Evolutionary conservation across 2,329 filamentous ascomycete genomes (phyloP).

Genomic region (Hyphodiscus sp.): DNA sequence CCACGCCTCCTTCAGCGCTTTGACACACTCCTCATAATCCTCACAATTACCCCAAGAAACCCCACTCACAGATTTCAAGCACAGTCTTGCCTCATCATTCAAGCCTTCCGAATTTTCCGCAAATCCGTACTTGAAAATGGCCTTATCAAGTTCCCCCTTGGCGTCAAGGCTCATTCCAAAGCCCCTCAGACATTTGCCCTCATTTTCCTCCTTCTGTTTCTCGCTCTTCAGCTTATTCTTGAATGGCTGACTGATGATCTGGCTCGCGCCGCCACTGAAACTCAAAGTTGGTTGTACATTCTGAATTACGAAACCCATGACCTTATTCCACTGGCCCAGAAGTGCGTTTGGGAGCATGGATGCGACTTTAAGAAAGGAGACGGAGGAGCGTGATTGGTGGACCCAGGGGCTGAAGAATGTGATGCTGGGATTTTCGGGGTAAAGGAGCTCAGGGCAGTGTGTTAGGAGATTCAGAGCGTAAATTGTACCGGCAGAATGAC

Average conservation of each 20-base stretch:
- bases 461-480: constrained; percentile 37
- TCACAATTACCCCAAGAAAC: constrained; percentile 16
- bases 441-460: constrained; percentile 30
- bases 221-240: background rate
- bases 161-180: constrained; percentile 16
- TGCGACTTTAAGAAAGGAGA: constrained; percentile 9
- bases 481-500: constrained; percentile 37
- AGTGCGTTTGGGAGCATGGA: constrained; percentile 20
- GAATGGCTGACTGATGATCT: constrained; percentile 7
- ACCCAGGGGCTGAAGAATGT: constrained; percentile 34
- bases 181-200: constrained; percentile 7
- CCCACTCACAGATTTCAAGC: constrained; percentile 20
- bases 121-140: constrained; percentile 16
- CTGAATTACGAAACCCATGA: constrained; percentile 30
- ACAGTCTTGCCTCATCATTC: constrained; percentile 27
- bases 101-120: constrained; percentile 22
- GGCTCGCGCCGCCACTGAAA: constrained; percentile 9
- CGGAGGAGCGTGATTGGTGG: constrained; percentile 25
- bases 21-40: constrained; percentile 16
- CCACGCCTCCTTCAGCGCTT: constrained; percentile 14
- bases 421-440: constrained; percentile 24
- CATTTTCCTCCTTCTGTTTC: constrained; percentile 5
- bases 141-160: constrained; percentile 11
- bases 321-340: constrained; percentile 27
- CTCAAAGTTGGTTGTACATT: constrained; percentile 25